Conservation (phyloP, 257 asterid species). For the Cinchona pubescens region DNA sequence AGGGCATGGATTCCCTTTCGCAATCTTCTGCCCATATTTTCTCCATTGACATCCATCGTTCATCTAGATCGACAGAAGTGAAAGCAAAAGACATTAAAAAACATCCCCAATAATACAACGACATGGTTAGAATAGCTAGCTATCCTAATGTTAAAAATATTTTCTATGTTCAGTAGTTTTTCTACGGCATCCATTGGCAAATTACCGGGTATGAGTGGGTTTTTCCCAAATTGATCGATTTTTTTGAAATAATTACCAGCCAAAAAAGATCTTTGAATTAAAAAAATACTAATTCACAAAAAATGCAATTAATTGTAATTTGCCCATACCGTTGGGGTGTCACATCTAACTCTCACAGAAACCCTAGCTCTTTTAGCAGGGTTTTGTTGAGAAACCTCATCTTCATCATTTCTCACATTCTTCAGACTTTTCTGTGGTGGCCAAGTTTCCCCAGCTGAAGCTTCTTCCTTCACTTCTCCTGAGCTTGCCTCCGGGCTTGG, state of each 20-base stretch:
- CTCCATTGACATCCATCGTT: slow-evolving; percentile 99
- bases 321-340: slow-evolving; percentile 69
- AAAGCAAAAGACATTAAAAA: not conserved
- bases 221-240: too few species aligned
- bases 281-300: too few species aligned
- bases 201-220: too few species aligned
- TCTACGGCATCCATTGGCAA: too few species aligned
- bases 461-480: slow-evolving; percentile 54
- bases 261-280: too few species aligned
- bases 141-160: too few species aligned
- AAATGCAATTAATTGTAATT: not conserved
- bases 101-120: too few species aligned
- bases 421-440: slow-evolving; percentile 36
- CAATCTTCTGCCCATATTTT: slow-evolving; percentile 90
- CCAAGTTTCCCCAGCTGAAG: slow-evolving; percentile 48
- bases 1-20: slow-evolving; percentile 98
- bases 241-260: too few species aligned
- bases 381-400: slow-evolving; percentile 56
- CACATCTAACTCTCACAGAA: slow-evolving; percentile 88
- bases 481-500: slow-evolving; percentile 51
- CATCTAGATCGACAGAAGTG: slow-evolving; percentile 42
- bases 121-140: too few species aligned
- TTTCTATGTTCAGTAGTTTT: too few species aligned
- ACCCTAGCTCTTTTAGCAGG: slow-evolving; percentile 92
- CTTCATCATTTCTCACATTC: slow-evolving; percentile 54